Evolutionary conservation across 2,329 filamentous ascomycete genomes (phyloP), one percentile per base, ranked within the genome.

Genomic region (Incumbomyces delicatus): DNA sequence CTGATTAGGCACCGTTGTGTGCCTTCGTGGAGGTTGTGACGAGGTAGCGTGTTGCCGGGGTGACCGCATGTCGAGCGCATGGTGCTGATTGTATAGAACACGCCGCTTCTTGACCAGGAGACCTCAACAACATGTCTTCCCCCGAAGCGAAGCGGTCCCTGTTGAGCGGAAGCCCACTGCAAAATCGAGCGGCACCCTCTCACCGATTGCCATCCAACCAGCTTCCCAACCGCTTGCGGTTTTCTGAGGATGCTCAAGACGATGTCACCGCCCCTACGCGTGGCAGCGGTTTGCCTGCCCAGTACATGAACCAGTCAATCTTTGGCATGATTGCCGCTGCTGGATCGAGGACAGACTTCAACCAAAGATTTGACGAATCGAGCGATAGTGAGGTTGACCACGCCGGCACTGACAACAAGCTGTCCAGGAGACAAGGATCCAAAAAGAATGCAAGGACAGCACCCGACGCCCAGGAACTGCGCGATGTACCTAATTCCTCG

Each of bases 311-410:
- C 65, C 89, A 95, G 71, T 94, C 87, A 54, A 82, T 96, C 46
- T 94, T 95, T 63, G 88, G 87, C 45, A 78, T 96, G 67, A 89
- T 96, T 55, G 86, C 89, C 6, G 87, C 87, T 13, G 87, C 87
- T 32, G 87, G 88, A 6, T 89, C 87, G 27, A 80, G 80, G 49
- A 81, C 85, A 43, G 84, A 94, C 65, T 88, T 94, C 60, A 82
- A 86, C 63, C 77, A 85, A 49, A 78, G 85, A 32, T 90, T 92
- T 63, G 84, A 88, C 59, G 83, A 84, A 54, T 88, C 84, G 34
- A 92, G 86, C 57, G 87, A 90, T 57, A 88, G 88, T 53, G 83
- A 86, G 40, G 74, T 68, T n/a, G 73, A 73, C 14, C 65, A 63
- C 2, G 32, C 50, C 60, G 34, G 52, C 54, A 27, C 50, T 54